Percentiles rank a stretch among this genome's conserved stretches.
These are phyloP conservation scores for Apiospora rasikravindrae DNA, from an alignment of 2,329 filamentous ascomycete species.

Conservation along the genomic window DNA sequence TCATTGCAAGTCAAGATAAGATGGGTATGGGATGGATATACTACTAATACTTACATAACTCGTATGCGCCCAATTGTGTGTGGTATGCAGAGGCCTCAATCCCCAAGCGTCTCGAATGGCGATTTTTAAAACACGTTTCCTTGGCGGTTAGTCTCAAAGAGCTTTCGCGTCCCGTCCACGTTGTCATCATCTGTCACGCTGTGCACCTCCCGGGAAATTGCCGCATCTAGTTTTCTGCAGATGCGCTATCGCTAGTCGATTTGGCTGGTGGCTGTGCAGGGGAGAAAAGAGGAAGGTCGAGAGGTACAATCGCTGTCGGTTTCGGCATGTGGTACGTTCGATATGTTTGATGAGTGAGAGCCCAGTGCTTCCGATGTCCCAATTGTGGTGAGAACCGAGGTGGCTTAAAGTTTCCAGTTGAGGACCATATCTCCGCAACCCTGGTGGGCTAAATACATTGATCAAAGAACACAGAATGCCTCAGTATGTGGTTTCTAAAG, in stretches of 20 bases:
- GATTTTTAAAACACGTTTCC: constrained; percentile 13
- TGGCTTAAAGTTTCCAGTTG: not conserved
- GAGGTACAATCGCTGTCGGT: not conserved
- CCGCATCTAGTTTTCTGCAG: constrained; percentile 12
- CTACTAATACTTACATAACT: not conserved
- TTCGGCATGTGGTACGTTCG: not conserved
- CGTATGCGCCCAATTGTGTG: not conserved
- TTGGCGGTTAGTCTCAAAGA: constrained; percentile 6
- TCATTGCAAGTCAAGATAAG: not conserved
- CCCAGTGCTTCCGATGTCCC: not conserved
- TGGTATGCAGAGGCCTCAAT: not conserved
- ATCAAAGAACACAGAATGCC: not conserved
- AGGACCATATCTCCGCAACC: not conserved
- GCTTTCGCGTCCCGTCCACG: constrained; percentile 8
- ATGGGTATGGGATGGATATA: not conserved
- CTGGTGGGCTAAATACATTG: not conserved
- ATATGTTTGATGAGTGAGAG: not conserved
- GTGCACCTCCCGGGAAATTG: constrained; percentile 15
- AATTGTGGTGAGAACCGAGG: not conserved
- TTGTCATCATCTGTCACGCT: constrained; percentile 14
- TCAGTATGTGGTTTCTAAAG: not conserved
- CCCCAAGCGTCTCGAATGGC: constrained; percentile 4
- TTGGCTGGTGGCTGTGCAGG: not conserved
- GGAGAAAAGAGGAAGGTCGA: not conserved
- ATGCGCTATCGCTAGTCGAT: constrained; percentile 7